Percentiles rank a stretch among this genome's conserved stretches.
These are phyloP conservation scores for Musa itinerans DNA, from an alignment of 176 grass and related monocot genomes.

Conservation along the genomic window DNA sequence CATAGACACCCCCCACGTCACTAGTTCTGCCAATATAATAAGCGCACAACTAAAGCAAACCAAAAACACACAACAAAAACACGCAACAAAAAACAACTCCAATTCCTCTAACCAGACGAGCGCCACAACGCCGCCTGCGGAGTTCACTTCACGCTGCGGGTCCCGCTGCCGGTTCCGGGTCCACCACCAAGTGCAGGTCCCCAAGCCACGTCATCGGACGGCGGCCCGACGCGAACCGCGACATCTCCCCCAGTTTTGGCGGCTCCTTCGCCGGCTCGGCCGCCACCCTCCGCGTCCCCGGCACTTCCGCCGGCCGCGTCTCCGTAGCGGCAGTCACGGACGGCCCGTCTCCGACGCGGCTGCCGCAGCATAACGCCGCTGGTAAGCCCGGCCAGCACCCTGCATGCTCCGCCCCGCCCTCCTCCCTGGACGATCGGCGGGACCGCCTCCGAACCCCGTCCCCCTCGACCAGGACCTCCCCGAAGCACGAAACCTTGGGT, in stretches of 20 bases:
- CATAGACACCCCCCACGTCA: no score
- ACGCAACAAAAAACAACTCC: no score
- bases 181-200: not conserved
- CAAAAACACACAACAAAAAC: no score
- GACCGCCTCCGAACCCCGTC: conserved; percentile 19
- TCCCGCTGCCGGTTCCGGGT: not conserved
- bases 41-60: no score
- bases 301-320: conserved; percentile 10
- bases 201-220: conserved; percentile 36
- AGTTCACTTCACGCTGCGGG: no score
- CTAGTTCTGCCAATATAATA: no score
- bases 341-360: not conserved
- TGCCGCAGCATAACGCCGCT: conserved; percentile 23
- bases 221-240: conserved; percentile 46
- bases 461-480: conserved; percentile 55
- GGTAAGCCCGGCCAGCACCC: conserved; percentile 44
- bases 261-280: not conserved
- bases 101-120: no score
- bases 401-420: not conserved
- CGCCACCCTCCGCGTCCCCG: conserved; percentile 24
- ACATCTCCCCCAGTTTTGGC: conserved; percentile 42
- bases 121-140: no score
- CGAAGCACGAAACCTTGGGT: conserved; percentile 92
- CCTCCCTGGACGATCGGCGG: not conserved
- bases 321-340: not conserved